Conservation (phyloP, 2,329 filamentous ascomycete genomes). For the Hymenoscyphus repandus region DNA sequence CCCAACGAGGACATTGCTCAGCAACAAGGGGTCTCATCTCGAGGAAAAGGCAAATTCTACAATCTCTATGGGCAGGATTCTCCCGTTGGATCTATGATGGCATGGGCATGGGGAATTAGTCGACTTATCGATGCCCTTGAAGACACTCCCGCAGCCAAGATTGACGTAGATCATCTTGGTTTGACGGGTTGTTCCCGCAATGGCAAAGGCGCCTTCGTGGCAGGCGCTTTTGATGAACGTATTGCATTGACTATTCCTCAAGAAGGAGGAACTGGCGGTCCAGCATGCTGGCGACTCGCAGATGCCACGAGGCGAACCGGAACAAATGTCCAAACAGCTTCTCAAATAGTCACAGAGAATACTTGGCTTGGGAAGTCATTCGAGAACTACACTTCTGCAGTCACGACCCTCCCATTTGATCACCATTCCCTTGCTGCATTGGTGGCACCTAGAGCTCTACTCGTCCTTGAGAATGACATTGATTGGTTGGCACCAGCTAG, state of each 20-base stretch:
- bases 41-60: constrained; percentile 3
- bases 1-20: constrained; percentile 51
- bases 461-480: constrained; percentile 47
- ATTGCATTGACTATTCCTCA: constrained; percentile 56
- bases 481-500: constrained; percentile 48
- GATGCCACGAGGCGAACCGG: constrained; percentile 44
- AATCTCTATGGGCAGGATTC: constrained; percentile 29
- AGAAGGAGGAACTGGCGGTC: constrained; percentile 55
- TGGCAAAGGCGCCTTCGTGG: constrained; percentile 56
- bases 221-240: constrained; percentile 50
- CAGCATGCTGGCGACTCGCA: constrained; percentile 55
- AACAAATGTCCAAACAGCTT: constrained; percentile 54
- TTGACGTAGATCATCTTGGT: constrained; percentile 45
- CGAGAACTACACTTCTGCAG: constrained; percentile 31
- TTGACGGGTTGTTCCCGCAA: constrained; percentile 61
- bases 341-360: constrained; percentile 54
- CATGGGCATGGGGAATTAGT: constrained; percentile 58
- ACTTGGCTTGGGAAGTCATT: constrained; percentile 56
- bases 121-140: constrained; percentile 55
- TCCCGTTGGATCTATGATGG: constrained; percentile 46
- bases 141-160: constrained; percentile 37
- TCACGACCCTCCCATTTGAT: constrained; percentile 45
- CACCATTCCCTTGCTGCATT: constrained; percentile 52
- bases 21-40: constrained; percentile 32
- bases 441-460: constrained; percentile 41